Conservation (phyloP, 2,329 filamentous ascomycete genomes). For the Raffaelea arxii region DNA sequence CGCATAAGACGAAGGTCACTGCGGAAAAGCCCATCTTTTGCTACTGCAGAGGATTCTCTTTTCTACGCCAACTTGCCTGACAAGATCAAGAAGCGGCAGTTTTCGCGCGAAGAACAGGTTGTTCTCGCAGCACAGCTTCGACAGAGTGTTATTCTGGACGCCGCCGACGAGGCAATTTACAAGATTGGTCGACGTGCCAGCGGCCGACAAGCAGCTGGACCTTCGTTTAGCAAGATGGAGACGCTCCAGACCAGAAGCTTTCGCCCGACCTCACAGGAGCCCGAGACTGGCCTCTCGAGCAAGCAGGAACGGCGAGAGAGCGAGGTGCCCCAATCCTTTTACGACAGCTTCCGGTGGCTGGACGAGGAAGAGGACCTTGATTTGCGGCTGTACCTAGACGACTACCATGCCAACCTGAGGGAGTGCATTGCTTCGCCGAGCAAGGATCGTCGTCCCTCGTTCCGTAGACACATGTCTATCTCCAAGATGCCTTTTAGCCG, state of each 20-base stretch:
- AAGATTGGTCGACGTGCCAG: conserved; percentile 31
- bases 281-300: not conserved
- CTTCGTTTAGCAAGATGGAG: conserved; percentile 11
- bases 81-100: conserved; percentile 61
- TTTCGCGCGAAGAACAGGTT: conserved; percentile 62
- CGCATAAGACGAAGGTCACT: conserved; percentile 21
- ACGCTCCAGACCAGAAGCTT: conserved; percentile 1
- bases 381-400: conserved; percentile 54
- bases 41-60: conserved; percentile 41
- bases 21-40: conserved; percentile 15
- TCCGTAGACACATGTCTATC: conserved; percentile 63
- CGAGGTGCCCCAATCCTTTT: conserved; percentile 41
- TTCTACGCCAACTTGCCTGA: conserved; percentile 64
- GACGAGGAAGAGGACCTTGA: conserved; percentile 66
- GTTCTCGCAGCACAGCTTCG: conserved; percentile 44
- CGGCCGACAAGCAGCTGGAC: conserved; percentile 14
- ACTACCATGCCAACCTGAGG: conserved; percentile 57
- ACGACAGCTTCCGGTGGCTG: conserved; percentile 63
- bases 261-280: too few relatives aligned
- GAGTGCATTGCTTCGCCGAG: conserved; percentile 32
- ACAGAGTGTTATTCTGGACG: conserved; percentile 22
- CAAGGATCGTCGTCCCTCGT: conserved; percentile 46
- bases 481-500: conserved; percentile 54
- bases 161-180: conserved; percentile 46
- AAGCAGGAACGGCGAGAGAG: conserved; percentile 2